Percentiles rank a stretch among this genome's conserved stretches.
These are phyloP conservation scores for Penicillium crustosum DNA, from an alignment of 2,329 filamentous ascomycete species.

Conservation along the genomic window DNA sequence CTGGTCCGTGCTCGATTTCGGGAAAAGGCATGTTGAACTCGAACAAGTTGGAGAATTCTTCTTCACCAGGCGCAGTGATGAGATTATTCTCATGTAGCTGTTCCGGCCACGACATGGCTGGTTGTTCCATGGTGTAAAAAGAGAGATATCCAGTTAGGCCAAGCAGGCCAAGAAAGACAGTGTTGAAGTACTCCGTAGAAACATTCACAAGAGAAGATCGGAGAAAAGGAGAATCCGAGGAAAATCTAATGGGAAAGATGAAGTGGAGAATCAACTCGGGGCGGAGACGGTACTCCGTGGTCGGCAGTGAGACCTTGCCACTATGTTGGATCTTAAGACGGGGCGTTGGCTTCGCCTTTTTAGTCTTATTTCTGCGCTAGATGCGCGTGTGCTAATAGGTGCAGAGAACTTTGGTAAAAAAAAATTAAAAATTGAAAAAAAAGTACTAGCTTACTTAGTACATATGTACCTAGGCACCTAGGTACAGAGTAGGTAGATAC, in stretches of 20 bases:
- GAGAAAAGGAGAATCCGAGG: conserved; percentile 4
- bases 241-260: background rate
- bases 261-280: conserved; percentile 11
- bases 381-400: conserved; percentile 11
- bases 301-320: conserved; percentile 4
- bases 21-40: conserved; percentile 50
- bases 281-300: conserved; percentile 16
- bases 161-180: background rate
- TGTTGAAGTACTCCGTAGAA: background rate
- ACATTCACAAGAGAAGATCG: background rate
- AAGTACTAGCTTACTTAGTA: background rate
- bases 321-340: background rate
- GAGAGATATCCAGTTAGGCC: background rate
- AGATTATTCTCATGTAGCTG: conserved; percentile 42
- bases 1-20: conserved; percentile 43
- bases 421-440: background rate
- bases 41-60: conserved; percentile 52
- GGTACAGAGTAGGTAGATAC: no score
- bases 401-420: background rate
- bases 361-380: conserved; percentile 14
- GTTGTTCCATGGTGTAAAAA: conserved; percentile 37
- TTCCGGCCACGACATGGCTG: conserved; percentile 42
- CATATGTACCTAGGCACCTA: background rate
- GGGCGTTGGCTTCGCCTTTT: background rate
- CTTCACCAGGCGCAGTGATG: conserved; percentile 41